These are phyloP conservation scores for Anastatica hierochuntica DNA, from an alignment of 345 rosid genomes.

Conservation along the genomic window DNA sequence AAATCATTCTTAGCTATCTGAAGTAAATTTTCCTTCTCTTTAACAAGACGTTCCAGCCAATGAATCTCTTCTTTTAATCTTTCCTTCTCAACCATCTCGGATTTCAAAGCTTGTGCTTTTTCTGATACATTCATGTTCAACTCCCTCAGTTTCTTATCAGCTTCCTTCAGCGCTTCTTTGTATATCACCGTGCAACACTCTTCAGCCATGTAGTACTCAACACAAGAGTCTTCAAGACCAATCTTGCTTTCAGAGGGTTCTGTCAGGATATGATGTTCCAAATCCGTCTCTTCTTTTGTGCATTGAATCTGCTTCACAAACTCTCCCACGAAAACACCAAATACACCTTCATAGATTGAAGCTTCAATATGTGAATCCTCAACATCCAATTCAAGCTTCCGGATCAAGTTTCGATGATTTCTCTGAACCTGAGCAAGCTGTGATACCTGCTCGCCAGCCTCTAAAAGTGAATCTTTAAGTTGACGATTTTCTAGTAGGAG, in stretches of 20 bases:
- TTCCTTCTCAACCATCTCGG: slow-evolving; percentile 35
- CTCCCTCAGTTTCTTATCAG: slow-evolving; percentile 30
- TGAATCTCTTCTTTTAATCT: slow-evolving; percentile 31
- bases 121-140: slow-evolving; percentile 28
- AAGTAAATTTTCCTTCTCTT: slow-evolving; percentile 37
- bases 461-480: slow-evolving; percentile 40
- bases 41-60: slow-evolving; percentile 14
- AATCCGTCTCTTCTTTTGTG: slow-evolving; percentile 20
- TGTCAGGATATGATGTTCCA: slow-evolving; percentile 20
- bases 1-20: slow-evolving; percentile 29
- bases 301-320: slow-evolving; percentile 23
- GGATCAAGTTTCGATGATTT: slow-evolving; percentile 21
- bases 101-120: slow-evolving; percentile 30
- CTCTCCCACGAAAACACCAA: slow-evolving; percentile 36
- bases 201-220: slow-evolving; percentile 35
- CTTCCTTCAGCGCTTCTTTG: slow-evolving; percentile 45
- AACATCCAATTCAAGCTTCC: slow-evolving; percentile 29
- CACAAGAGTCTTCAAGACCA: slow-evolving; percentile 34
- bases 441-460: slow-evolving; percentile 22
- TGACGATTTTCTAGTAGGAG: slow-evolving; percentile 40
- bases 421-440: slow-evolving; percentile 30
- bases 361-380: slow-evolving; percentile 44
- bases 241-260: slow-evolving; percentile 12
- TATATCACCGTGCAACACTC: slow-evolving; percentile 28
- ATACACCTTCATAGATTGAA: slow-evolving; percentile 37